phyloP scores from a whole-genome alignment of 495 filamentous ascomycete species.

The Penicillium desertorum region DNA sequence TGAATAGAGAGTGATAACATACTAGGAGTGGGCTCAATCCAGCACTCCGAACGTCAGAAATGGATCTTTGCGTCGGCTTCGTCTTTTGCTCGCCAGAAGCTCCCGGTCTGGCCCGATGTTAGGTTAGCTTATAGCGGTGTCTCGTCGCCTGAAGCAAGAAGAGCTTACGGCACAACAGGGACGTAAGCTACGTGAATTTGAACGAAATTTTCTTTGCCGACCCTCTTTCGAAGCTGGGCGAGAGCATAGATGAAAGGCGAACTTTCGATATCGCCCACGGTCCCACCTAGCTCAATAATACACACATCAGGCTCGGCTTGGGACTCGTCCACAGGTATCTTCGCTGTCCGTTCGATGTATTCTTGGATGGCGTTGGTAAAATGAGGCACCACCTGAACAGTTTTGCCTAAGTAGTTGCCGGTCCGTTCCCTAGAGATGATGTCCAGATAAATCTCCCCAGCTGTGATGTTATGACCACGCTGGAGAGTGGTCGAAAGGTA shows the following conservation, averaged over 20 bases:
- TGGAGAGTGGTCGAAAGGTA: constrained; percentile 73
- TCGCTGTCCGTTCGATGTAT: constrained; percentile 80
- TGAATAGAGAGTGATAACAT: constrained; percentile 28
- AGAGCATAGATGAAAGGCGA: constrained; percentile 83
- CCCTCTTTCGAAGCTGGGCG: constrained; percentile 64
- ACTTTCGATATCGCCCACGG: constrained; percentile 84
- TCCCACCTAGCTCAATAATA: constrained; percentile 68
- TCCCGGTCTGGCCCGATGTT: constrained; percentile 17
- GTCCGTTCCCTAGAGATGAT: constrained; percentile 73
- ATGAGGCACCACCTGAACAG: constrained; percentile 89
- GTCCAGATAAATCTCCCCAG: constrained; percentile 84
- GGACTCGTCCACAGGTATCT: constrained; percentile 79
- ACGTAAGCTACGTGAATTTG: constrained; percentile 82
- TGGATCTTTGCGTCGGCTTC: constrained; percentile 86
- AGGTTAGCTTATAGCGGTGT: constrained; percentile 2
- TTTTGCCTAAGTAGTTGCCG: constrained; percentile 83
- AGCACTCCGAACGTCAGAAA: constrained; percentile 70
- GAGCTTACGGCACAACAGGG: constrained; percentile 52
- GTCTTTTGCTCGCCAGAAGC: constrained; percentile 75
- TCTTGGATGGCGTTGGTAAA: constrained; percentile 83
- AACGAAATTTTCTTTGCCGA: constrained; percentile 73
- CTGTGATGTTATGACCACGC: constrained; percentile 88
- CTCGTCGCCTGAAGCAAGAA: not conserved
- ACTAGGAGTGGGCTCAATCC: constrained; percentile 78
- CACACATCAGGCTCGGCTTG: constrained; percentile 78